phyloP scores from a whole-genome alignment of 2,329 filamentous ascomycete species.

The Ceratocystis cubensis region DNA sequence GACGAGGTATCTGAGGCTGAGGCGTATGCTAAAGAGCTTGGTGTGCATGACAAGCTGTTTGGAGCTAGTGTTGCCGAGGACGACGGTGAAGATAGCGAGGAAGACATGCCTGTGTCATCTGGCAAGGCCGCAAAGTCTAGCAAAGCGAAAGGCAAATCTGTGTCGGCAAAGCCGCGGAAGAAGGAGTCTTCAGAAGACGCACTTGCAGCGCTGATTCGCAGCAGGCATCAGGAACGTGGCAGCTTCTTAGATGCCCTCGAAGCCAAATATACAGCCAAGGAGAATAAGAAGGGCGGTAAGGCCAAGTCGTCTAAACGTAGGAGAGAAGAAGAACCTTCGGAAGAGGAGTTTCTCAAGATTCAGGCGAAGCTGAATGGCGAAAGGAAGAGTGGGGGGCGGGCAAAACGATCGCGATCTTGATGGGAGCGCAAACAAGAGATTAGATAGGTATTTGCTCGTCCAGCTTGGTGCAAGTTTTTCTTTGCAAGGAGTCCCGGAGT shows the following conservation, averaged over 20 bases:
- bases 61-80: conserved; percentile 26
- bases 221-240: conserved; percentile 52
- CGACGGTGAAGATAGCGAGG: conserved; percentile 26
- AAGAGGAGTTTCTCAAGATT: conserved; percentile 40
- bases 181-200: conserved; percentile 37
- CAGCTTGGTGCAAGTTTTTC: neutral
- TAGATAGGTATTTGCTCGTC: neutral
- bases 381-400: conserved; percentile 24
- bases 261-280: conserved; percentile 54
- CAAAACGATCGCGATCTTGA: conserved; percentile 9
- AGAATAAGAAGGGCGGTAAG: conserved; percentile 30
- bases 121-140: neutral
- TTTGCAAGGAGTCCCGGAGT: neutral
- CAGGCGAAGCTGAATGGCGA: conserved; percentile 29
- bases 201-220: conserved; percentile 62
- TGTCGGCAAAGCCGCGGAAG: conserved; percentile 24
- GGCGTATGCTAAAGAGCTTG: conserved; percentile 61
- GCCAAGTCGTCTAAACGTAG: conserved; percentile 28
- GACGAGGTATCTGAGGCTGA: conserved; percentile 61
- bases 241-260: conserved; percentile 62
- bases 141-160: conserved; percentile 2
- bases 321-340: conserved; percentile 47
- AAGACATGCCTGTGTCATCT: neutral
- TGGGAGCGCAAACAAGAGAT: neutral
- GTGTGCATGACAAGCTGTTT: conserved; percentile 58